A percentile compares a stretch with the other conserved stretches of the same genome.
Evolutionary conservation across 768 basidiomycete genomes (phyloP).

Genomic region (Hypsizygus marmoreus): DNA sequence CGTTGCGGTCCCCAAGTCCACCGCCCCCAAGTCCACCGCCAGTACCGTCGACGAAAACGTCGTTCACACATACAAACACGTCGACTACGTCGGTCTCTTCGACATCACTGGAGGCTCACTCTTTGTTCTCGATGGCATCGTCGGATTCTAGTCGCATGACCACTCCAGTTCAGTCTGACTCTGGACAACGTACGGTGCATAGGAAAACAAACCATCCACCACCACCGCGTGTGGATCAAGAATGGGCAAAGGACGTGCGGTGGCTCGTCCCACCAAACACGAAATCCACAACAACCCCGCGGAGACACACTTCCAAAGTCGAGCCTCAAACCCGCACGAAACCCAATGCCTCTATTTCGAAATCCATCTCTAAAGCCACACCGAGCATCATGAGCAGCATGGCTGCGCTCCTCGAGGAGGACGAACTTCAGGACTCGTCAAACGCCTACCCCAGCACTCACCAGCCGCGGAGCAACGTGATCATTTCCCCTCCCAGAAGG

Average conservation of each 20-base stretch:
- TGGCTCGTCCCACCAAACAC: constrained; percentile 48
- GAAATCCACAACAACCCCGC: constrained; percentile 22
- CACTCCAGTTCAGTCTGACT: constrained; percentile 32
- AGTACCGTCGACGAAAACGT: constrained; percentile 24
- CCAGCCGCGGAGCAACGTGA: constrained; percentile 21
- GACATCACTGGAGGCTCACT: constrained; percentile 42
- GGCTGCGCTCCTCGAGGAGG: constrained; percentile 54
- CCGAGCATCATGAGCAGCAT: constrained; percentile 52
- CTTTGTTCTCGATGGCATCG: constrained; percentile 37
- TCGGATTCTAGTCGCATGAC: constrained; percentile 41
- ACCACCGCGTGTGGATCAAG: constrained; percentile 44
- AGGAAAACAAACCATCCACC: constrained; percentile 17
- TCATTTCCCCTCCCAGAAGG: constrained; percentile 21
- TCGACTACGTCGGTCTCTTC: constrained; percentile 40
- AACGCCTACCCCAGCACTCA: constrained; percentile 4
- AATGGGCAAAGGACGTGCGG: constrained; percentile 70
- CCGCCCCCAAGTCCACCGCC: constrained; percentile 24
- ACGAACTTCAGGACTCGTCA: constrained; percentile 40
- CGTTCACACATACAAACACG: constrained; percentile 22
- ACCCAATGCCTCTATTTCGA: constrained; percentile 22
- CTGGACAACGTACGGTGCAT: constrained; percentile 22
- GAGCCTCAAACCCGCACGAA: constrained; percentile 16
- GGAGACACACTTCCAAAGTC: constrained; percentile 4
- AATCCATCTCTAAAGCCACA: constrained; percentile 34
- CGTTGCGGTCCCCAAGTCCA: constrained; percentile 28